Base-by-base conservation (phyloP, 2,329 filamentous ascomycete genomes). In the Penicillium sp. region DNA sequence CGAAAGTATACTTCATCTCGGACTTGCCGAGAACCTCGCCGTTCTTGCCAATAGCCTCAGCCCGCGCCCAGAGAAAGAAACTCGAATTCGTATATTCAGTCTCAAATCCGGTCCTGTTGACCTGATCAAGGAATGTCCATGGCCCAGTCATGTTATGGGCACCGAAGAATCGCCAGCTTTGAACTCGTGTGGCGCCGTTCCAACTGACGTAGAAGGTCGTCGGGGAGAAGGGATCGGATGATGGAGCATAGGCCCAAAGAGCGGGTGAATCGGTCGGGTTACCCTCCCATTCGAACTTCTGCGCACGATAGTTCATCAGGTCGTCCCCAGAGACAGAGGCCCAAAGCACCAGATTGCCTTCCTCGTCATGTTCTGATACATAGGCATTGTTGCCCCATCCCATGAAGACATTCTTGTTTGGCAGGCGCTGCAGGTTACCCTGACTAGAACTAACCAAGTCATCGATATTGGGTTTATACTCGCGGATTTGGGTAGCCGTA, bases 381-480 rank as follows among this genome's bases (percentile, higher is more conserved):
- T 69, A 75, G 2, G 69, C 64, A 39, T 74, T 71, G 58, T 74
- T 75, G n/a, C 75, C 75, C 74, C 75, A 77, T 48, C 74, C 73
- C 23, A 75, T 71, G 24, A 77, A 65, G 6, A 70, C 65, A 37
- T 76, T 74, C 8, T 65, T 63, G 52, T 75, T 75, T 9, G 68
- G 61, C 7, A 76, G 62, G 2, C 70, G 56, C 54, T 77, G 75
- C 43, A 69, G 54, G 29, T 75, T 77, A 4, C 75, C 75, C 51
- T 76, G 74, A 19, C 71, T 74, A 11, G 70, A 71, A 52, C 70
- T 72, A 48, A 70, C 54, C 56, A 72, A 53, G 21, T 64, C 58
- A 3, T 59, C 45, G 50, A 21, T 67, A 58, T 1, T 66, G 64
- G 14, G 61, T 56, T 18, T 43, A 23, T 74, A 74, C 28, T 73